Base-by-base conservation (phyloP, 129 eudicot genomes). In the Glebionis coronaria region DNA sequence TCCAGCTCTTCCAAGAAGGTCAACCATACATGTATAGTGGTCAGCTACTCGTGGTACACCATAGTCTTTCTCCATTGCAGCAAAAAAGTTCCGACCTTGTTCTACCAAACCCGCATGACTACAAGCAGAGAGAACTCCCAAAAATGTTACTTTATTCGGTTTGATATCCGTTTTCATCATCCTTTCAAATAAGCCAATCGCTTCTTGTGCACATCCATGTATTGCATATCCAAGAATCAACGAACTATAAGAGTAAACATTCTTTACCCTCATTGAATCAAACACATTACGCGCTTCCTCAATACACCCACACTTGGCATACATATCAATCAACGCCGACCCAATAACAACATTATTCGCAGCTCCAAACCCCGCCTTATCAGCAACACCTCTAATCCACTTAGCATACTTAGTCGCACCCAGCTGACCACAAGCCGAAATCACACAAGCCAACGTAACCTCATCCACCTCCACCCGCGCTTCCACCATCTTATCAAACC, bases 401-500 rank as follows among this genome's bases (percentile, higher is more conserved):
- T 69, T 75, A 0, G 97, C 94, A n/a, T 83, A 85, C 62, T 91
- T 85, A 2, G 75, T 70, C 3, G 85, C 80, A 19, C 90, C 96
- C 71, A 83, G 46, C 65, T 87, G 96, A 1, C 85, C 94, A 83
- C 97, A 88, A 23, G 96, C 96, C 1, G 85, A 79, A 56, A 81
- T 82, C 49, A 83, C 96, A 44, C 96, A 81, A 44, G 82, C 90
- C 67, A 83, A 67, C 0, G 97, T 85, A 49, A 81, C 81, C 54
- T 85, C 93, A 73, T 91, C 97, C 5, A 76, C 66, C 50, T 64
- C 73, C 10, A 88, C 83, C n/a, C 78, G 79, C 2, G 27, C 76
- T 19, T 70, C 80, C 21, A 72, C 78, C 97, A 85, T 91, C 61
- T 56, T 81, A 76, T 80, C 72, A 29, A 91, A 84, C 49, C 64